phyloP scores from a whole-genome alignment of 1,284 basidiomycete species.

The Vanrija sp. region DNA sequence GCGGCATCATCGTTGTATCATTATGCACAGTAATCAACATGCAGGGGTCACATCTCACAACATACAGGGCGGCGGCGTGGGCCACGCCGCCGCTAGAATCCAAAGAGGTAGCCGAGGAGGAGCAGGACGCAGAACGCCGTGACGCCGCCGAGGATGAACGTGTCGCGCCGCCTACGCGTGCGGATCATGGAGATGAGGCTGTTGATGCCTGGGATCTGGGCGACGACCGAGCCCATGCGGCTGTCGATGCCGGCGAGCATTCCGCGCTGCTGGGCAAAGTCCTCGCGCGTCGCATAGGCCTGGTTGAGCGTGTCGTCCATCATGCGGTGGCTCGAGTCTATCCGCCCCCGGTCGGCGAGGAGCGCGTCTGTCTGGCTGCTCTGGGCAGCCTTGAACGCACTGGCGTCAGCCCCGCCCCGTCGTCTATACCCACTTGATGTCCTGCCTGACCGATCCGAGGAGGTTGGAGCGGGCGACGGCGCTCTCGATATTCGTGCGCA shows the following conservation, averaged over 20 bases:
- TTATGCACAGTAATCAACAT: neutral
- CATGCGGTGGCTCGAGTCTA: constrained; percentile 92
- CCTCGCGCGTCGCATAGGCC: constrained; percentile 94
- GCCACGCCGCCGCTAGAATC: constrained; percentile 35
- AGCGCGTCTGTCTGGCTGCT: constrained; percentile 81
- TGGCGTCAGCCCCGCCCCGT: constrained; percentile 18
- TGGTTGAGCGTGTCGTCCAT: constrained; percentile 88
- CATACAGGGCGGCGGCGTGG: neutral
- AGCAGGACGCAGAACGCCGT: constrained; percentile 79
- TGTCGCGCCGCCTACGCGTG: constrained; percentile 80
- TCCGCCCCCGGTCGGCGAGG: constrained; percentile 77
- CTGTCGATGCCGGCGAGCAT: constrained; percentile 72
- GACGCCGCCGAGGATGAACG: constrained; percentile 80
- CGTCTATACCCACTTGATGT: constrained; percentile 71
- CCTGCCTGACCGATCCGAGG: constrained; percentile 85
- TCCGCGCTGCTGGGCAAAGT: constrained; percentile 79
- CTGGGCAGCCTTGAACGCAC: constrained; percentile 64
- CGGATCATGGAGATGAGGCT: constrained; percentile 88
- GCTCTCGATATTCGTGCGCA: constrained; percentile 75
- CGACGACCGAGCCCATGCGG: constrained; percentile 76
- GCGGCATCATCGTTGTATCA: neutral
- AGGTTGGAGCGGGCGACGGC: constrained; percentile 83
- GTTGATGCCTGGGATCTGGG: constrained; percentile 88
- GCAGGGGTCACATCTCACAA: constrained; percentile 1
- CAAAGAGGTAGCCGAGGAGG: constrained; percentile 71